Base-by-base conservation (phyloP, 805 yeast genomes). In the Saturnispora diversa region DNA sequence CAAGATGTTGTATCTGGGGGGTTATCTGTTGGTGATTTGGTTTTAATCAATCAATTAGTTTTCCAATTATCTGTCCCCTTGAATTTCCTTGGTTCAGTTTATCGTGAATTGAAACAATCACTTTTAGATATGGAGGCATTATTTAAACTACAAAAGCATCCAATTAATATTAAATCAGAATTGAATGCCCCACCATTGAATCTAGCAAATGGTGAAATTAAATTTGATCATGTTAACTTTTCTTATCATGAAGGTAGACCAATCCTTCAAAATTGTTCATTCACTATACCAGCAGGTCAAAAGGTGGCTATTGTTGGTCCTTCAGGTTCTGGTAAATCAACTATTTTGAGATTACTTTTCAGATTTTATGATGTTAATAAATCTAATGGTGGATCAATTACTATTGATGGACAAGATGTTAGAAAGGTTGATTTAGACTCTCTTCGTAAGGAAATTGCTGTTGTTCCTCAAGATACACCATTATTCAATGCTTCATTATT, bases 381-480 rank as follows among this genome's bases (percentile, higher is more conserved):
- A n/a, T n/a, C n/a, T n/a, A n/a, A 31, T 12, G 15, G 68, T 29
- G 63, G 69, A 11, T 65, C 85, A 36, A 84, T 90, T 40, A 58
- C 80, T 22, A 75, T 90, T 37, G 96, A 90, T 61, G 96, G 94
- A 3, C 92, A 84, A 52, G 95, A 92, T 58, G 77, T 92, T 37
- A 65, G 77, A 33, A 73, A 77, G 37, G 78, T 87, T 31, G 80
- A 80, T 31, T 55, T 90, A 31, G 90, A 84, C 39, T 75, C 88
- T 10, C 64, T 92, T 38, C 69, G 98, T 49, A 64, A 59, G 40
- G 66, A 75, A 8, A 73, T 90, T 45, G 97, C 97, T 31, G 94
- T 90, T 17, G 98, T 90, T 2, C 98, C 98, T 2, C 98, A 90
- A 60, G 98, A 90, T 49, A 90, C 97, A 1, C 98, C 98, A 5